A percentile compares a stretch with the other conserved stretches of the same genome.
Evolutionary conservation across 495 filamentous ascomycete genomes (phyloP).

Genomic region (Penicillium malachiteum): DNA sequence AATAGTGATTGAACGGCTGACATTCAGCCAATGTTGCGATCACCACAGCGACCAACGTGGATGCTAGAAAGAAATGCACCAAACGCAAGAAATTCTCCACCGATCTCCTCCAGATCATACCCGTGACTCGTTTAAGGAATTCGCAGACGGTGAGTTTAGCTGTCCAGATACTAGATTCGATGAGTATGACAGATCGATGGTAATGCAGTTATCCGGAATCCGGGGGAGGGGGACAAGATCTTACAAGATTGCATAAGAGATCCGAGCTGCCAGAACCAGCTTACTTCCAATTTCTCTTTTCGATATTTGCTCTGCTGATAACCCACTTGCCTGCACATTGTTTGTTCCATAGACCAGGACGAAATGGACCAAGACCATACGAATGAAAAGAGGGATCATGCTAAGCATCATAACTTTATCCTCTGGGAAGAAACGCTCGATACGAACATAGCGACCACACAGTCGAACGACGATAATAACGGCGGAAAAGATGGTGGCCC

Average conservation of each 20-base stretch:
- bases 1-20: slow-evolving; percentile 79
- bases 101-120: slow-evolving; percentile 65
- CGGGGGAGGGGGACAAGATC: slow-evolving; percentile 15
- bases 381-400: slow-evolving; percentile 73
- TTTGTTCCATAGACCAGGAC: slow-evolving; percentile 87
- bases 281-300: slow-evolving; percentile 51
- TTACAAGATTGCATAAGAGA: slow-evolving; percentile 60
- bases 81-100: slow-evolving; percentile 64
- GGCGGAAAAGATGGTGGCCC: slow-evolving; percentile 82
- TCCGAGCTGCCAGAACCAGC: slow-evolving; percentile 51
- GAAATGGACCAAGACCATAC: slow-evolving; percentile 86
- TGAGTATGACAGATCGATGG: not conserved
- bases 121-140: slow-evolving; percentile 78
- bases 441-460: slow-evolving; percentile 74
- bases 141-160: slow-evolving; percentile 88
- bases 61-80: slow-evolving; percentile 70
- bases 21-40: slow-evolving; percentile 84
- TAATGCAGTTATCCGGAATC: not conserved
- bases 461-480: slow-evolving; percentile 77
- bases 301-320: slow-evolving; percentile 42
- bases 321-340: slow-evolving; percentile 53
- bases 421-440: slow-evolving; percentile 78
- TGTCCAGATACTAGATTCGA: slow-evolving; percentile 73
- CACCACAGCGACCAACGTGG: slow-evolving; percentile 76
- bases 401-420: slow-evolving; percentile 82